A percentile compares a stretch with the other conserved stretches of the same genome.
phyloP scores from a whole-genome alignment of 2,329 filamentous ascomycete species.

The Trichoderma sp. region DNA sequence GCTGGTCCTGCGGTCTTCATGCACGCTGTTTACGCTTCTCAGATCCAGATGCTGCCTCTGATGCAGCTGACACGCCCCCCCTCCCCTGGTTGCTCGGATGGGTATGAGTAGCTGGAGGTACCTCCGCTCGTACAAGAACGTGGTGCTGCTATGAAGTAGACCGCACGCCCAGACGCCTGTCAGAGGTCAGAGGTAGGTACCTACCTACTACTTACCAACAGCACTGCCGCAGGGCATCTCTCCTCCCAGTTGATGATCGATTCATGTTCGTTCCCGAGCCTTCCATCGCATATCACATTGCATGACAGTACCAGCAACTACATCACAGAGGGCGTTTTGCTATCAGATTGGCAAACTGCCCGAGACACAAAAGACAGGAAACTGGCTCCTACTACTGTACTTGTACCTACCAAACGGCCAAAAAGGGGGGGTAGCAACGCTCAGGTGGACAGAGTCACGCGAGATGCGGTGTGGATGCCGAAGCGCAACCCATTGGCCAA shows the following conservation, averaged over 20 bases:
- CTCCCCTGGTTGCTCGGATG: not conserved
- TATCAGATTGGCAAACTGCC: not conserved
- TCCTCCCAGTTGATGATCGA: not conserved
- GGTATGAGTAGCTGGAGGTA: too few species aligned
- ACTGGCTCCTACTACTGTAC: too few species aligned
- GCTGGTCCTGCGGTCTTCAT: slow-evolving; percentile 17
- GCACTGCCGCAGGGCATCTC: not conserved
- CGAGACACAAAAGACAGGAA: not conserved
- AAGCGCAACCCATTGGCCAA: slow-evolving; percentile 28
- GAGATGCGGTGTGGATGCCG: slow-evolving; percentile 27
- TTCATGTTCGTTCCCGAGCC: not conserved
- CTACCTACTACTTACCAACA: too few species aligned
- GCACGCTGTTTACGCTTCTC: slow-evolving; percentile 23
- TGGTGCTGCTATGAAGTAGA: too few species aligned
- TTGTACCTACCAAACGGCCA: too few species aligned
- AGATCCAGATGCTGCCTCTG: slow-evolving; percentile 22
- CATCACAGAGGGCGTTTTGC: not conserved
- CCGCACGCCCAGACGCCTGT: not conserved
- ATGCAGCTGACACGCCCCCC: slow-evolving; percentile 1
- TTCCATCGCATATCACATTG: slow-evolving; percentile 1
- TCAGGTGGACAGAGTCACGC: slow-evolving; percentile 28
- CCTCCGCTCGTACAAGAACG: too few species aligned
- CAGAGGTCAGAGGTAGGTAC: not conserved
- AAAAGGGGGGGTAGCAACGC: slow-evolving; percentile 5
- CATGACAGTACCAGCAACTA: not conserved